Evolutionary conservation across 2,329 filamentous ascomycete genomes (phyloP).

Genomic region (Sporothrix variecibatus): DNA sequence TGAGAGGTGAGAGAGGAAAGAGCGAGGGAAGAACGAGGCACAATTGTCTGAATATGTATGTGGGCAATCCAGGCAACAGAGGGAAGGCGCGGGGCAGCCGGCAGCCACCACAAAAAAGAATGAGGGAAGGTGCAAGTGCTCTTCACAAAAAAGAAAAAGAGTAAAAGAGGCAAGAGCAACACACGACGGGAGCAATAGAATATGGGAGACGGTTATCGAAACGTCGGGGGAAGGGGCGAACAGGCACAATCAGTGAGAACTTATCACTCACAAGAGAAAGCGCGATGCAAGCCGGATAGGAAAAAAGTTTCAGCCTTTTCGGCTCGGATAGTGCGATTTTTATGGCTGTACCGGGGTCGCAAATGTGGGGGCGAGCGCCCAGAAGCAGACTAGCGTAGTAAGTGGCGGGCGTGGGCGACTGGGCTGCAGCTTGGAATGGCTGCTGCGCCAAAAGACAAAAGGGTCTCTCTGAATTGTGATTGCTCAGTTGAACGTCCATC

Average conservation of each 20-base stretch:
- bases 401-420: neutral
- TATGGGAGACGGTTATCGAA: slow-evolving; percentile 5
- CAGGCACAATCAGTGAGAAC: slow-evolving; percentile 11
- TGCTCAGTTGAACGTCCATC: slow-evolving; percentile 2
- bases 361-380: neutral
- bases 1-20: neutral
- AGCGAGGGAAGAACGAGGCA: neutral
- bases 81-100: slow-evolving; percentile 21
- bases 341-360: neutral
- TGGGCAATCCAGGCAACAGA: slow-evolving; percentile 13
- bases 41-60: neutral
- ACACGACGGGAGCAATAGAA: slow-evolving; percentile 4
- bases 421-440: slow-evolving; percentile 4
- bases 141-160: neutral
- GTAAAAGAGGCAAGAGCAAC: slow-evolving; percentile 18
- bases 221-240: slow-evolving; percentile 13
- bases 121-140: neutral
- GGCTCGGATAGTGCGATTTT: slow-evolving; percentile 16
- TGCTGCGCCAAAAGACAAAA: slow-evolving; percentile 10
- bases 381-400: neutral
- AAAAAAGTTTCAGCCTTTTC: slow-evolving; percentile 32
- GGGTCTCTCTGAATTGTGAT: slow-evolving; percentile 16
- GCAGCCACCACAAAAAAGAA: neutral
- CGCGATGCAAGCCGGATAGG: slow-evolving; percentile 27
- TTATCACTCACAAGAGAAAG: neutral